Percentiles rank a stretch among this genome's conserved stretches.
phyloP scores from a whole-genome alignment of 2,329 filamentous ascomycete species.

The Tolypocladium ophioglossoides region DNA sequence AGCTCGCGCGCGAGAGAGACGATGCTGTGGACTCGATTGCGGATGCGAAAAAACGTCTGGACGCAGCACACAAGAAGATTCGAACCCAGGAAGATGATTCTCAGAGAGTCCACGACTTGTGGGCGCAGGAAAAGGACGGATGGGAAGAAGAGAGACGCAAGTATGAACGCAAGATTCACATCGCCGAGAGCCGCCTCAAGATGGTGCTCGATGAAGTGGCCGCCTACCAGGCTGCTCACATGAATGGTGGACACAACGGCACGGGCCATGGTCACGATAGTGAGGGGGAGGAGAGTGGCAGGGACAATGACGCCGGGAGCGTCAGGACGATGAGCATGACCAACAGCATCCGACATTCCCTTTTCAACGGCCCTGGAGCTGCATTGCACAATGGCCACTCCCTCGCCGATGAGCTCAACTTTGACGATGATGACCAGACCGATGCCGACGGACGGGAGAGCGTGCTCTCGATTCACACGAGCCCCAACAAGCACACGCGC shows the following conservation, averaged over 20 bases:
- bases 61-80: constrained; percentile 65
- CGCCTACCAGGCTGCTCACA: constrained; percentile 49
- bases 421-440: constrained; percentile 64
- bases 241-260: constrained; percentile 26
- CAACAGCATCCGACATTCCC: constrained; percentile 63
- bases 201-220: constrained; percentile 76
- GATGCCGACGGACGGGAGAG: constrained; percentile 62
- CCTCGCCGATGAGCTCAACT: constrained; percentile 82
- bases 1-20: constrained; percentile 77
- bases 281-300: constrained; percentile 49
- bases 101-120: constrained; percentile 65
- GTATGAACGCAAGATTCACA: constrained; percentile 74
- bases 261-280: constrained; percentile 33
- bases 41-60: constrained; percentile 69
- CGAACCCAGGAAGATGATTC: constrained; percentile 75
- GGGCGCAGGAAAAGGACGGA: constrained; percentile 71
- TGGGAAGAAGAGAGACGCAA: constrained; percentile 80
- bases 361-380: constrained; percentile 39
- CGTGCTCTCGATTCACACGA: constrained; percentile 36
- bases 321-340: constrained; percentile 62
- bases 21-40: constrained; percentile 61
- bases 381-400: constrained; percentile 51
- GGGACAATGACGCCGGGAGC: constrained; percentile 63
- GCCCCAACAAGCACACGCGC: constrained; percentile 35
- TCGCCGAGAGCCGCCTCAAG: constrained; percentile 82